Base-by-base conservation (phyloP, 768 basidiomycete species). In the Pisolithus microcarpus region DNA sequence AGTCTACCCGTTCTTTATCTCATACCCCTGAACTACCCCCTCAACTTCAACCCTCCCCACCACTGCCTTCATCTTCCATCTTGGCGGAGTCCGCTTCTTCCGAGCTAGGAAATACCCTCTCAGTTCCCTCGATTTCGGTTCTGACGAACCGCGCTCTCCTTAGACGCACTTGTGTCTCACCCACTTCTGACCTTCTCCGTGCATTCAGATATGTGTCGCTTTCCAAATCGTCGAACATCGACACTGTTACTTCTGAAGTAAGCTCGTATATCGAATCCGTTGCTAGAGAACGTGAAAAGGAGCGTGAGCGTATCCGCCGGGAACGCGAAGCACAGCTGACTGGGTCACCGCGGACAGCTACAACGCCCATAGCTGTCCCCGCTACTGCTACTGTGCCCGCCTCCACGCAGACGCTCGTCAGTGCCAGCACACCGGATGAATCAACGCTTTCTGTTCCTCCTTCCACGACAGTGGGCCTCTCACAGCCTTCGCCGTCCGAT, bases 261-360 rank as follows among this genome's bases (percentile, higher is more conserved):
- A 79, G 80, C 28, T 71, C 72, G 2, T 91, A 87, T 58, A 85
- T 91, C 6, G 90, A 91, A 50, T 76, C 78, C 8, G 77, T 90
- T 5, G 82, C 81, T 4, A 79, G 79, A 55, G 90, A 91, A 58
- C 73, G 90, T 16, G 90, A 91, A 53, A 73, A 75, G 51, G 89
- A 92, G 63, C 74, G 87, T 6, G 87, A 90, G 56, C 74, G 86
- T 24, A 73, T 88, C 43, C 80, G 81, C 57, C 71, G 76, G 43
- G 86, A 85, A 63, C 70, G 84, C 18, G 84, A 87, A 58, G 72
- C 65, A 23, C 60, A 65, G 18, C 46, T 59, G 36, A 66, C 66
- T 6, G 51, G 60, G 38, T 68, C 69, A 45, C 61, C 67, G 3
- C 56, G 56, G 13, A 50, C 55, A 30, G 43, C 53, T 46, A 38